Conservation (phyloP, 2,329 filamentous ascomycete genomes). For the Colletotrichum eremochloae region DNA sequence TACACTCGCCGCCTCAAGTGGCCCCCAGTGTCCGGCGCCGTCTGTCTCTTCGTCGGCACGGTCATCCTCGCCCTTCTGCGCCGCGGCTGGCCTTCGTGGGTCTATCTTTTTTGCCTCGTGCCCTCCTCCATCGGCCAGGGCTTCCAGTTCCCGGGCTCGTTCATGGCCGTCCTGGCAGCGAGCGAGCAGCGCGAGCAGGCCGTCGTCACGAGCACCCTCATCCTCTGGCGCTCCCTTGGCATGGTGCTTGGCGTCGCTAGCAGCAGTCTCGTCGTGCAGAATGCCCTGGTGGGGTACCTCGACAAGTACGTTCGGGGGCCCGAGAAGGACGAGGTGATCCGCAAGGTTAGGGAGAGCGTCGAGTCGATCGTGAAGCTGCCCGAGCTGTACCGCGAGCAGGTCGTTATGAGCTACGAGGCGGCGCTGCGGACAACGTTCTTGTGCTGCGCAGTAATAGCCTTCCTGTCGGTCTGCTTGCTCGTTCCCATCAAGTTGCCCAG, state of each 20-base stretch:
- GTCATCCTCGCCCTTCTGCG: constrained; percentile 63
- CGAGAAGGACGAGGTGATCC: constrained; percentile 69
- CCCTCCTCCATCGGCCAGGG: constrained; percentile 71
- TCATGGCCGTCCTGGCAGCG: constrained; percentile 73
- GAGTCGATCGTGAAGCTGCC: constrained; percentile 63
- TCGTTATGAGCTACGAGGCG: constrained; percentile 67
- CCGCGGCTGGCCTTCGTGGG: constrained; percentile 62
- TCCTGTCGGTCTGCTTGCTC: constrained; percentile 62
- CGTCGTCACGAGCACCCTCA: constrained; percentile 77
- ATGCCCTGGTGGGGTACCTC: constrained; percentile 73
- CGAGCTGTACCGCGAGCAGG: constrained; percentile 64
- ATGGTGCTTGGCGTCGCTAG: constrained; percentile 80
- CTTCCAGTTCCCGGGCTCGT: constrained; percentile 74
- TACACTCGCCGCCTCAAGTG: constrained; percentile 71
- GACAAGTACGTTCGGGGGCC: constrained; percentile 68
- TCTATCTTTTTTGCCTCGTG: constrained; percentile 70
- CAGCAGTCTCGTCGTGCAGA: constrained; percentile 81
- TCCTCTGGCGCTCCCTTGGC: constrained; percentile 79
- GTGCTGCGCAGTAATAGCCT: constrained; percentile 59
- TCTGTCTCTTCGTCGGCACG: constrained; percentile 64
- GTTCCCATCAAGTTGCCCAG: constrained; percentile 67
- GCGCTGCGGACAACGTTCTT: constrained; percentile 63
- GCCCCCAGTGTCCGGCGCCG: constrained; percentile 66
- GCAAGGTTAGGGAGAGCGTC: constrained; percentile 65
- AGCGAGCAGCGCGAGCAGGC: constrained; percentile 73